These are phyloP conservation scores for Emmonsiellopsis sp. DNA, from an alignment of 2,329 filamentous ascomycete genomes.

Conservation along the genomic window DNA sequence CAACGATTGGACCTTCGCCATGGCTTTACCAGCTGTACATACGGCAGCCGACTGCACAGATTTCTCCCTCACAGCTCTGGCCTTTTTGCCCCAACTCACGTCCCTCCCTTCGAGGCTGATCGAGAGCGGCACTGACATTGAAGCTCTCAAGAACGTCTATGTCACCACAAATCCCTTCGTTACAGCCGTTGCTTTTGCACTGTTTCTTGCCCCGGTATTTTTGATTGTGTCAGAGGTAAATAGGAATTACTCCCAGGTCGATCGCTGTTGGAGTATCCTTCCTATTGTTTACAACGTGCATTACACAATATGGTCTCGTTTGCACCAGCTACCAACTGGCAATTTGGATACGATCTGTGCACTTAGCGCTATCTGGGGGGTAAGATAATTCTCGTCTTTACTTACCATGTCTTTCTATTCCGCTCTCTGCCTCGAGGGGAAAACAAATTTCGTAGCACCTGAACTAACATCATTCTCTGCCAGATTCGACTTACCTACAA, in stretches of 20 bases:
- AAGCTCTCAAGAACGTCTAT: slow-evolving; percentile 63
- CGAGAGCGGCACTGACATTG: slow-evolving; percentile 50
- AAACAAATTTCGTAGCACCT: neutral
- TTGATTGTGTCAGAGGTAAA: slow-evolving; percentile 75
- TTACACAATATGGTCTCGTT: slow-evolving; percentile 71
- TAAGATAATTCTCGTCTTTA: slow-evolving; percentile 34
- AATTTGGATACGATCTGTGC: slow-evolving; percentile 64
- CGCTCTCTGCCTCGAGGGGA: neutral
- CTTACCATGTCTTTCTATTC: neutral
- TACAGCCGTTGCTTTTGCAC: slow-evolving; percentile 60
- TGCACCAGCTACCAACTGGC: slow-evolving; percentile 60
- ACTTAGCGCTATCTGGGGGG: slow-evolving; percentile 70
- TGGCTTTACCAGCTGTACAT: slow-evolving; percentile 60
- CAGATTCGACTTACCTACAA: slow-evolving; percentile 82
- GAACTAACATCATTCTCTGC: neutral
- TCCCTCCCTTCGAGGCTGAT: slow-evolving; percentile 58
- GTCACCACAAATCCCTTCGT: slow-evolving; percentile 78
- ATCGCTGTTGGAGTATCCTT: slow-evolving; percentile 83
- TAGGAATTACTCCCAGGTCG: slow-evolving; percentile 93
- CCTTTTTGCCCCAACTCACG: slow-evolving; percentile 62
- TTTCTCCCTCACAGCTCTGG: slow-evolving; percentile 64
- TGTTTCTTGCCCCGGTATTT: slow-evolving; percentile 63
- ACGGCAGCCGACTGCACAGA: slow-evolving; percentile 66
- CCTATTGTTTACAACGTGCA: slow-evolving; percentile 82
- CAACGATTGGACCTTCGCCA: slow-evolving; percentile 21